A percentile compares a stretch with the other conserved stretches of the same genome.
Conservation (phyloP, 306 rosid genomes). For the Fragaria ananassa region DNA sequence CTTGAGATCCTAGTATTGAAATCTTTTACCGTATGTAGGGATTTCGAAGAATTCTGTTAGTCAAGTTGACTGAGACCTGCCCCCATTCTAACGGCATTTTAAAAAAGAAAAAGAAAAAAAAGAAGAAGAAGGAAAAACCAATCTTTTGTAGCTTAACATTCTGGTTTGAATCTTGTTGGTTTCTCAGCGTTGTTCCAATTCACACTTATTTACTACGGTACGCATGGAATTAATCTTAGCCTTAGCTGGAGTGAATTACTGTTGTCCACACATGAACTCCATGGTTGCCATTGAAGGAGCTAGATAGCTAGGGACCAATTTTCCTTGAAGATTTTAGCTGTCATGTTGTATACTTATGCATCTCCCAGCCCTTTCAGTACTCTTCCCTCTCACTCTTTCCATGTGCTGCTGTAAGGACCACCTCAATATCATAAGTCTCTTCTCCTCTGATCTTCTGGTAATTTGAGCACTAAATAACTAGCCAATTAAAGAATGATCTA, state of each 20-base stretch:
- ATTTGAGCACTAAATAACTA: not conserved
- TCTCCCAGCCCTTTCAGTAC: not conserved
- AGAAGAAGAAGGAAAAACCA: too few species aligned
- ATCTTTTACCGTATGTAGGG: not conserved
- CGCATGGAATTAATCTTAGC: conserved; percentile 22
- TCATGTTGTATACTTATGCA: conserved; percentile 43
- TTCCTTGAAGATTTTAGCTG: conserved; percentile 47
- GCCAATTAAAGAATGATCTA: not conserved
- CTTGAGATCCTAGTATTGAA: not conserved
- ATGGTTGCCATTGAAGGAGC: conserved; percentile 33
- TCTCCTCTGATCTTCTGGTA: not conserved
- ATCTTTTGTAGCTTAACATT: not conserved
- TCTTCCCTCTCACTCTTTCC: conserved; percentile 34
- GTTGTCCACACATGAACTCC: conserved; percentile 47
- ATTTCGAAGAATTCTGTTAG: not conserved
- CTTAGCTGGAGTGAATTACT: conserved; percentile 28
- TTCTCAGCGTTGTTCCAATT: not conserved
- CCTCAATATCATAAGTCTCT: conserved; percentile 2
- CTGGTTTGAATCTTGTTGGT: not conserved
- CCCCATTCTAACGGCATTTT: not conserved
- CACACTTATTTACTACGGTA: conserved; percentile 26
- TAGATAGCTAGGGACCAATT: conserved; percentile 20
- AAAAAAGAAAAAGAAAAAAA: too few species aligned
- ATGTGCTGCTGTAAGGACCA: conserved; percentile 65
- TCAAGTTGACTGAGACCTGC: not conserved